phyloP scores from a whole-genome alignment of 2,329 filamentous ascomycete species.

The Botrytis fragariae region DNA sequence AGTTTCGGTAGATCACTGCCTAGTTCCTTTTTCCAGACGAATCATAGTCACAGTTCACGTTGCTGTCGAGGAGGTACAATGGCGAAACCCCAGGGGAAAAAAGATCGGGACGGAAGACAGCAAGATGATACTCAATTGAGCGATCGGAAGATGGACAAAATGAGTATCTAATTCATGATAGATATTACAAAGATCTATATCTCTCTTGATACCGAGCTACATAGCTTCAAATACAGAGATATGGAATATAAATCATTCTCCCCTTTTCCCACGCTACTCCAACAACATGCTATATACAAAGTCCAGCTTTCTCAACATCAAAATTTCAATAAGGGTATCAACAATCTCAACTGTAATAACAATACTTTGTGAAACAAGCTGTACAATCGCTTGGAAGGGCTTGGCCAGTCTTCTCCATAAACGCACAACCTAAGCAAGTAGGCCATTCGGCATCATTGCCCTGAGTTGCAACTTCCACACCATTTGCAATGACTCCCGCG shows the following conservation, averaged over 20 bases:
- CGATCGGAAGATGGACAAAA: background rate
- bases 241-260: too few relatives aligned
- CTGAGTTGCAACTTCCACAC: conserved; percentile 41
- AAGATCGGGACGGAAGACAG: background rate
- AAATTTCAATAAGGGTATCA: background rate
- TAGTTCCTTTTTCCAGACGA: background rate
- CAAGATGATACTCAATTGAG: background rate
- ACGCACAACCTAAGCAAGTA: conserved; percentile 45
- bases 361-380: conserved; percentile 44
- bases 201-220: too few relatives aligned
- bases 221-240: background rate
- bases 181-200: background rate
- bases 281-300: background rate
- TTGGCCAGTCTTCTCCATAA: conserved; percentile 39
- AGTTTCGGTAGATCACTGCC: background rate
- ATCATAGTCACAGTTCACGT: background rate
- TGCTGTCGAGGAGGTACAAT: background rate
- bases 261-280: background rate
- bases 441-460: conserved; percentile 38
- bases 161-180: background rate
- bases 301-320: background rate
- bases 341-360: conserved; percentile 28
- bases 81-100: background rate
- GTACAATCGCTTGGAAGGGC: conserved; percentile 39
- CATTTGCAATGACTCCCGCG: conserved; percentile 43